These are phyloP conservation scores for Penicillium sp. DNA, from an alignment of 2,329 filamentous ascomycete genomes.

Conservation along the genomic window DNA sequence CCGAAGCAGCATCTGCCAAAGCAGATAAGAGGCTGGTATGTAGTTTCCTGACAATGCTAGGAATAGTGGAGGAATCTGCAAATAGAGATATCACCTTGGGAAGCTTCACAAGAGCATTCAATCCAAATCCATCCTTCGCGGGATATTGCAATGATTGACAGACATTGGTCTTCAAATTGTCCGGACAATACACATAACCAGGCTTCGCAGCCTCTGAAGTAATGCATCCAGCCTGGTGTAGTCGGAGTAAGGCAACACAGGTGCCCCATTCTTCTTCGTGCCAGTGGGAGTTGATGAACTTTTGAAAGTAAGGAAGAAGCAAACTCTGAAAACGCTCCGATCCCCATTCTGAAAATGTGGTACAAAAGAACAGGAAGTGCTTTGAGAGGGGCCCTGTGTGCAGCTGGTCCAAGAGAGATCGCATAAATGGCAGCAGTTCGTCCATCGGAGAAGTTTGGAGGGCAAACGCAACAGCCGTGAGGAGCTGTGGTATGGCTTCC, in stretches of 20 bases:
- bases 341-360: constrained; percentile 69
- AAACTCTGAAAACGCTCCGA: constrained; percentile 68
- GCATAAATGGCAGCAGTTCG: constrained; percentile 64
- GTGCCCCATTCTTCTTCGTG: constrained; percentile 60
- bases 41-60: constrained; percentile 60
- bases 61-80: constrained; percentile 57
- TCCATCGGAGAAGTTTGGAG: constrained; percentile 76
- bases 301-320: constrained; percentile 75
- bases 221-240: constrained; percentile 48
- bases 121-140: constrained; percentile 58
- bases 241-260: constrained; percentile 61
- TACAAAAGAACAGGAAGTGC: constrained; percentile 81
- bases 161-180: constrained; percentile 64
- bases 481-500: constrained; percentile 31
- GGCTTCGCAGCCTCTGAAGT: constrained; percentile 43
- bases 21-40: constrained; percentile 61
- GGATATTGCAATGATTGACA: constrained; percentile 58
- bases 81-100: constrained; percentile 55
- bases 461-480: constrained; percentile 54
- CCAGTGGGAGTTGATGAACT: constrained; percentile 73
- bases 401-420: constrained; percentile 59
- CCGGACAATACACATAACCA: constrained; percentile 39
- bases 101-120: constrained; percentile 61
- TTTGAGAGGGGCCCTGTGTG: constrained; percentile 59
- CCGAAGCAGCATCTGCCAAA: constrained; percentile 55